Percentiles rank a stretch among this genome's conserved stretches.
Evolutionary conservation across 768 basidiomycete genomes (phyloP).

Genomic region (Leccinum longicurvipes): DNA sequence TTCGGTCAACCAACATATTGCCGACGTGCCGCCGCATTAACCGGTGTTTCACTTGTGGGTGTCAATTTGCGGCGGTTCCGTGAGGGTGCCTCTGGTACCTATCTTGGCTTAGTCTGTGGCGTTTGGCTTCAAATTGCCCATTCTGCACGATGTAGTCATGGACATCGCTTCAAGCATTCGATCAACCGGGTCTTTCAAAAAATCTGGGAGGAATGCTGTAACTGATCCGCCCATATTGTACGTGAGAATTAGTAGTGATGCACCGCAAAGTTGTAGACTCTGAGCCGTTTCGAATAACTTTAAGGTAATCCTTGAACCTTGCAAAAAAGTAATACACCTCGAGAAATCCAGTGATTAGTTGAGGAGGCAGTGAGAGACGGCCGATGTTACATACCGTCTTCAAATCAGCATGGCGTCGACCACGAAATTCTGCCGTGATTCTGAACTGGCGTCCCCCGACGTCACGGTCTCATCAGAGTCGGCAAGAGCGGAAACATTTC

Average conservation of each 20-base stretch:
- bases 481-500: constrained; percentile 1
- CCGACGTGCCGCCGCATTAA: background rate
- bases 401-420: constrained; percentile 86
- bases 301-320: constrained; percentile 97
- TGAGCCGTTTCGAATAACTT: constrained; percentile 97
- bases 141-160: constrained; percentile 95
- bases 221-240: constrained; percentile 80
- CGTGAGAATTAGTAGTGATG: constrained; percentile 89
- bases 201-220: constrained; percentile 76
- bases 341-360: constrained; percentile 96
- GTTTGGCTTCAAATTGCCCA: constrained; percentile 88
- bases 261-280: too few relatives aligned
- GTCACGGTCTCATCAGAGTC: too few relatives aligned
- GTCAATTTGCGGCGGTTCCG: constrained; percentile 91
- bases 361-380: constrained; percentile 93
- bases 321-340: constrained; percentile 90
- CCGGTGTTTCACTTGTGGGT: too few relatives aligned
- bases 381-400: constrained; percentile 94
- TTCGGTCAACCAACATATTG: constrained; percentile 4
- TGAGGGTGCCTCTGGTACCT: constrained; percentile 85
- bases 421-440: too few relatives aligned
- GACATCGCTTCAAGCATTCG: constrained; percentile 94
- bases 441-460: too few relatives aligned
- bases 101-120: constrained; percentile 87
- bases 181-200: constrained; percentile 93